Conservation (phyloP, 2,329 filamentous ascomycete species). For the Colletotrichum musae region DNA sequence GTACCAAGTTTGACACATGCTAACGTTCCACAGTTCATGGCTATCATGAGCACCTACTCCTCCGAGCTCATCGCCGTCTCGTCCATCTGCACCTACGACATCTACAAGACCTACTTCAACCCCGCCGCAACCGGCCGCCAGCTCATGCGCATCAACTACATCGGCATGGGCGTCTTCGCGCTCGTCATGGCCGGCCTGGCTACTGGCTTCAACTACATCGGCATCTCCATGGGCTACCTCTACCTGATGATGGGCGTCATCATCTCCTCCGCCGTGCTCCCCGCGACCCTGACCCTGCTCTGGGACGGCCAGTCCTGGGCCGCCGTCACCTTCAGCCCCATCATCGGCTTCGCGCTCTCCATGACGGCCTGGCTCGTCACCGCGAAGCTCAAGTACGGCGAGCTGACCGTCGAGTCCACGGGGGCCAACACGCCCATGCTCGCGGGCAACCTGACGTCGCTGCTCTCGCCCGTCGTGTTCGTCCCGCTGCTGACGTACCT, state of each 20-base stretch:
- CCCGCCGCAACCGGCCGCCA: slow-evolving; percentile 77
- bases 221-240: slow-evolving; percentile 84
- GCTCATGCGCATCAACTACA: slow-evolving; percentile 81
- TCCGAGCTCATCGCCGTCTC: slow-evolving; percentile 90
- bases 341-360: slow-evolving; percentile 77
- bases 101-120: slow-evolving; percentile 87
- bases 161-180: slow-evolving; percentile 75
- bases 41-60: slow-evolving; percentile 87
- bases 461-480: slow-evolving; percentile 79
- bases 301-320: slow-evolving; percentile 74
- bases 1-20: not conserved
- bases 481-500: slow-evolving; percentile 78
- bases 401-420: slow-evolving; percentile 76
- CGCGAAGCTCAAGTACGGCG: slow-evolving; percentile 76
- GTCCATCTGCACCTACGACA: slow-evolving; percentile 84
- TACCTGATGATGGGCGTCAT: slow-evolving; percentile 89
- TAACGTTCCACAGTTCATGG: slow-evolving; percentile 74
- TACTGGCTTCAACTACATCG: slow-evolving; percentile 76
- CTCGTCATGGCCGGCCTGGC: slow-evolving; percentile 82
- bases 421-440: slow-evolving; percentile 86
- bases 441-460: slow-evolving; percentile 82
- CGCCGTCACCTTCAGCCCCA: slow-evolving; percentile 78
- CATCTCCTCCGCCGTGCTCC: slow-evolving; percentile 83
- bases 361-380: slow-evolving; percentile 86
- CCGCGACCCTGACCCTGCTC: slow-evolving; percentile 79